Evolutionary conservation across 2,329 filamentous ascomycete genomes (phyloP).

Genomic region (Calonectria fujianensis): DNA sequence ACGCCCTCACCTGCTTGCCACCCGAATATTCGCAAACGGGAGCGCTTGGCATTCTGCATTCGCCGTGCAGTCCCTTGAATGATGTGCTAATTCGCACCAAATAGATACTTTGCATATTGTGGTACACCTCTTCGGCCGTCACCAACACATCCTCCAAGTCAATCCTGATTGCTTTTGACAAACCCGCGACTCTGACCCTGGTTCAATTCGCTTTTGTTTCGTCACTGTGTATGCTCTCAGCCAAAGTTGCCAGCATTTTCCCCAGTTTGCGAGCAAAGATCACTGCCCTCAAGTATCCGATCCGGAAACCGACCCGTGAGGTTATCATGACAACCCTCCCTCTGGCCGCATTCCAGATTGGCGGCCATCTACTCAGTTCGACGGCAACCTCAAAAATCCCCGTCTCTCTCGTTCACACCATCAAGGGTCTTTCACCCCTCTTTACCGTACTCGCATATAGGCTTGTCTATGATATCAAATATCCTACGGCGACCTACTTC

Average conservation of each 20-base stretch:
- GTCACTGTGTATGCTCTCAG: slow-evolving; percentile 87
- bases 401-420: slow-evolving; percentile 97
- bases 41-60: background rate
- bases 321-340: slow-evolving; percentile 93
- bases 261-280: slow-evolving; percentile 82
- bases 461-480: slow-evolving; percentile 90
- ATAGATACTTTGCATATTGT: slow-evolving; percentile 89
- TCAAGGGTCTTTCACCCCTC: slow-evolving; percentile 96
- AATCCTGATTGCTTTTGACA: slow-evolving; percentile 92
- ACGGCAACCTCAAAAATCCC: slow-evolving; percentile 96
- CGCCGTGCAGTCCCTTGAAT: slow-evolving; percentile 41
- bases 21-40: background rate
- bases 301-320: slow-evolving; percentile 86
- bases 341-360: slow-evolving; percentile 93
- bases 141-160: slow-evolving; percentile 99
- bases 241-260: slow-evolving; percentile 83
- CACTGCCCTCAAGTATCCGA: slow-evolving; percentile 88
- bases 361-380: slow-evolving; percentile 93
- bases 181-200: slow-evolving; percentile 92
- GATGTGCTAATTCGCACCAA: slow-evolving; percentile 55
- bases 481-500: slow-evolving; percentile 89
- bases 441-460: slow-evolving; percentile 97
- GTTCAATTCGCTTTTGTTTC: slow-evolving; percentile 96
- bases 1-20: slow-evolving; percentile 56
- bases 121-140: slow-evolving; percentile 96